Base-by-base conservation (phyloP, 2,329 filamentous ascomycete species). In the Purpureocillium takamizusanense region DNA sequence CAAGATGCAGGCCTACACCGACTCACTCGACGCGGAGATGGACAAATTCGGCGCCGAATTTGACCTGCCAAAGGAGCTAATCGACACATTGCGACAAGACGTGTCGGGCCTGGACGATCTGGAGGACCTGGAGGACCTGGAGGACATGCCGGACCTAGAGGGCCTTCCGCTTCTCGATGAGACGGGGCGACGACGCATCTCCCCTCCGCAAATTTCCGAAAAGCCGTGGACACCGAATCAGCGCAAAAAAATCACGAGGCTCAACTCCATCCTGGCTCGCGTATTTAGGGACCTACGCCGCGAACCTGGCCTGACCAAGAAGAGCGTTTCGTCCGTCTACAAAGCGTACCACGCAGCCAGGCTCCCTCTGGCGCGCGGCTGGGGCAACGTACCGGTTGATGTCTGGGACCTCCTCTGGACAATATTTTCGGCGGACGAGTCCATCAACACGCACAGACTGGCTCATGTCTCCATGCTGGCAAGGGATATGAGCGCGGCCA, bases 351-450 rank as follows among this genome's bases (percentile, higher is more conserved):
- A 65, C 34, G 56, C 60, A 0, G 67, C 69, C 3, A 61, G 70
- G 10, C 55, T 57, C 12, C 52, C 58, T 7, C 57, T 79, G 31
- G 57, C 65, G 1, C 59, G 59, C 15, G 54, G 61, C 9, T 71
- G 78, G 60, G 55, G 66, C 28, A 66, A 67, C 23, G 68, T 88
- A n/a, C 74, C 82, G 1, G 51, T 65, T 9, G 66, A 72, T 13
- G 68, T 76, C 4, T 83, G 83, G 76, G 61, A 73, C n/a, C 54
- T 78, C 2, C 56, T 90, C 8, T 90, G 83, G 83, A 63, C 70
- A 23, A 58, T 75, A 2, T 63, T 81, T 32, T 74, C 78, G 1
- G 66, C 68, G 33, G 63, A 72, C 7, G 66, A 74, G 31, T 54
- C 60, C 9, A 44, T 63, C 27, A 71, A 76, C 53, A 56, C 70